Evolutionary conservation across 371 early-diverging fungal species (phyloP), one percentile per base, ranked within the genome.

Genomic region (Parasitella parasitica): DNA sequence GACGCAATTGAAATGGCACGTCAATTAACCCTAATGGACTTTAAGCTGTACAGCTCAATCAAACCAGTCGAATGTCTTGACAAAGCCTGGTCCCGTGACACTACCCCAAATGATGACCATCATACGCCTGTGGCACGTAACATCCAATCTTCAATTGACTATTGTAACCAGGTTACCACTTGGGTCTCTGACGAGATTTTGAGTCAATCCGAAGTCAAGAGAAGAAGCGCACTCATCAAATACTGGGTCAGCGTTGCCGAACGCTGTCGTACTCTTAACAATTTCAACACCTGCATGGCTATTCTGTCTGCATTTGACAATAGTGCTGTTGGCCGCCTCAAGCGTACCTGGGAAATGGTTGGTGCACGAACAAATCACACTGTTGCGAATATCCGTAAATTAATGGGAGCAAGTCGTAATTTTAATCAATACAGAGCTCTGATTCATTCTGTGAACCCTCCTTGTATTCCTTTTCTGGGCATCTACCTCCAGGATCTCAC

Each of bases 381-480:
- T 1, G 53, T 78, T 8, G 57, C 75, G 0, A 70, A 75, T 2
- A 81, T 90, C 16, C 84, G 87, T 61, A 80, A 79, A 54, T 70
- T 91, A 15, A 95, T 95, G 91, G 86, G 89, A 53, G 82, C 91
- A 12, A 85, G 88, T 61, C 87, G 86, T 63, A 97, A 95, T 77
- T 97, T 92, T 69, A 77, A 82, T 54, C 83, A 83, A 50, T 97
- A 97, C 77, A 90, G 97, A 63, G 93, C 89, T 34, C 76, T 89
- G 49, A 83, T 97, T 41, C 94, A 93, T 67, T 86, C 89, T 3
- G 86, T 90, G 46, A 92, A 92, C 66, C 97, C 96, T 34, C 97
- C 97, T 0, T 95, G 95, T 67, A 91, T 97, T 6, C 98, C 98
- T 0, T 96, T 94, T 72, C 80, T 97, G 32, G 95, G 92, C n/a